Evolutionary conservation across 1,284 basidiomycete genomes (phyloP).

Genomic region (Microbotryum saponariae): DNA sequence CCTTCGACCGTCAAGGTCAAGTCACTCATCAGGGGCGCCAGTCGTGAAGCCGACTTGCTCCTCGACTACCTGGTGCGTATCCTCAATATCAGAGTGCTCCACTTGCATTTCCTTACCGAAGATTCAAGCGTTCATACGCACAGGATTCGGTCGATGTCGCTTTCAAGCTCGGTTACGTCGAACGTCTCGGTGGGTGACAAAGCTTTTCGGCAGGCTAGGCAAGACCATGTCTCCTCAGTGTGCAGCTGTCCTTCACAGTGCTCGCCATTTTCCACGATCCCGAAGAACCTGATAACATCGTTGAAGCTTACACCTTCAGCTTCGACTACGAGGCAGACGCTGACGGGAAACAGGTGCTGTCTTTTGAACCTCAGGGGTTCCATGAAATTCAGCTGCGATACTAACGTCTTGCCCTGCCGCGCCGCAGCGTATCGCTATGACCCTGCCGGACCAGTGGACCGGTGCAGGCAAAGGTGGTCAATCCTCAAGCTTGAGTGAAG

Average conservation of each 20-base stretch:
- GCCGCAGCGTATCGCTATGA: conserved; percentile 20
- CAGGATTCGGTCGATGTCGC: conserved; percentile 27
- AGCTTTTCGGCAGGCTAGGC: not conserved
- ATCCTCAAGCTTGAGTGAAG: conserved; percentile 6
- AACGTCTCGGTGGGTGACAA: conserved; percentile 22
- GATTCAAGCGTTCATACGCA: not conserved
- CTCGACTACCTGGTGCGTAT: conserved; percentile 61
- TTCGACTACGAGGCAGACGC: conserved; percentile 23
- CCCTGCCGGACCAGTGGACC: conserved; percentile 21
- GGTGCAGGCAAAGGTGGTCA: not conserved
- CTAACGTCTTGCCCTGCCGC: not conserved
- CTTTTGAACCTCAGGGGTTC: too few species aligned
- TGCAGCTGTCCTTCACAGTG: conserved; percentile 37
- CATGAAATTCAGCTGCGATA: not conserved
- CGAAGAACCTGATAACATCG: conserved; percentile 31
- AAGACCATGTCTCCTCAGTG: not conserved
- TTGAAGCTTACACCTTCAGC: conserved; percentile 33
- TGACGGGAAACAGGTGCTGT: conserved; percentile 15
- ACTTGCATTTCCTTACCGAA: too few species aligned
- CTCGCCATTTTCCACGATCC: conserved; percentile 63
- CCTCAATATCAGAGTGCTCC: not conserved
- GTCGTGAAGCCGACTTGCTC: conserved; percentile 67
- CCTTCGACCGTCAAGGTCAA: conserved; percentile 44
- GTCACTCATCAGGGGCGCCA: conserved; percentile 64
- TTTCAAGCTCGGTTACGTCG: conserved; percentile 29